Conservation (phyloP, 2,329 filamentous ascomycete species). For the Nemania abortiva region DNA sequence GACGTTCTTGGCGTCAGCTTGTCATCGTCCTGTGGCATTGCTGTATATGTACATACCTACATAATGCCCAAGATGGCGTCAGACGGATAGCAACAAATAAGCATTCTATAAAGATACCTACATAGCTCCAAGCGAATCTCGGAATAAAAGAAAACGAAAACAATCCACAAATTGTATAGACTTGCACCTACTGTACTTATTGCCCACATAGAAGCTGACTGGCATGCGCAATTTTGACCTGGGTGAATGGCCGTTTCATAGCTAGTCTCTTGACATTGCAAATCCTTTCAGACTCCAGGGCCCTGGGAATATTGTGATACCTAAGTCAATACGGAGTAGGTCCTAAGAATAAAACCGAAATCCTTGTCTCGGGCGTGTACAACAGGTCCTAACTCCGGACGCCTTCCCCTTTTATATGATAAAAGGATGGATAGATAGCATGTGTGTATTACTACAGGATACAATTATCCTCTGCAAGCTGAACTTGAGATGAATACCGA, state of each 20-base stretch:
- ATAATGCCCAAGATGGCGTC: neutral
- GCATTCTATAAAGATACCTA: too few relatives aligned
- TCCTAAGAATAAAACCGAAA: constrained; percentile 20
- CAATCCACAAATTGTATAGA: too few relatives aligned
- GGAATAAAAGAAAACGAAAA: too few relatives aligned
- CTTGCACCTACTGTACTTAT: too few relatives aligned
- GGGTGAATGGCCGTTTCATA: neutral
- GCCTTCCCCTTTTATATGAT: constrained; percentile 23
- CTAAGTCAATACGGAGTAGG: neutral
- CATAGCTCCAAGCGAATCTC: too few relatives aligned
- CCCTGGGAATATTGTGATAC: constrained; percentile 15
- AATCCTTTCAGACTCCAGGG: constrained; percentile 18
- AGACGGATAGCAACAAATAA: too few relatives aligned
- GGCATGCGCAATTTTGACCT: too few relatives aligned
- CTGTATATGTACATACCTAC: neutral
- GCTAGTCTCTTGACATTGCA: neutral
- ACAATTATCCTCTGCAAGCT: neutral
- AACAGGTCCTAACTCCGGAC: neutral
- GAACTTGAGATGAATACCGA: too few relatives aligned
- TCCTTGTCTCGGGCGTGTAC: constrained; percentile 2
- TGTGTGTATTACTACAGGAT: neutral
- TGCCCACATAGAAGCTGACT: too few relatives aligned
- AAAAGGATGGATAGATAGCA: neutral
- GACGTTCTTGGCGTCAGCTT: constrained; percentile 8
- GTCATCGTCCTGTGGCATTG: neutral